These are phyloP conservation scores for Microthyrium microscopicum DNA, from an alignment of 2,329 filamentous ascomycete genomes.

Conservation along the genomic window DNA sequence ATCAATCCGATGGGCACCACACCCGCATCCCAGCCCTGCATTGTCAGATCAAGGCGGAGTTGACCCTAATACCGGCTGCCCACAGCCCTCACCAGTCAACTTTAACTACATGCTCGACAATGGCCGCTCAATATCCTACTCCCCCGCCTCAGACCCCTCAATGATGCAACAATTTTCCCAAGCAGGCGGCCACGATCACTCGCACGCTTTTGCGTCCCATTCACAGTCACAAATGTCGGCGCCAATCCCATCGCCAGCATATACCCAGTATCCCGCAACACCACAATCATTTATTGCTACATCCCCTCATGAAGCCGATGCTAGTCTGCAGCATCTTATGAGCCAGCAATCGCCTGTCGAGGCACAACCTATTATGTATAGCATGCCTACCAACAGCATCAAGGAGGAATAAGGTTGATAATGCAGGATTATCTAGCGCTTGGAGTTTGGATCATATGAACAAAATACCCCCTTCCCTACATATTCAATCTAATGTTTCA, in stretches of 20 bases:
- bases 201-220: slow-evolving; percentile 16
- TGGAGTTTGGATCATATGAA: too few relatives aligned
- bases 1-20: slow-evolving; percentile 5
- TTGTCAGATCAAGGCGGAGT: slow-evolving; percentile 3
- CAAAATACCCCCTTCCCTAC: too few relatives aligned
- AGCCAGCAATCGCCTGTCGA: slow-evolving; percentile 14
- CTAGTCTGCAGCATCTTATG: slow-evolving; percentile 24
- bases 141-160: slow-evolving; percentile 20
- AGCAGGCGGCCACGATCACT: slow-evolving; percentile 19
- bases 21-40: slow-evolving; percentile 1
- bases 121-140: slow-evolving; percentile 19
- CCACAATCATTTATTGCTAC: slow-evolving; percentile 19
- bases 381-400: slow-evolving; percentile 24
- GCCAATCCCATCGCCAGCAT: slow-evolving; percentile 14
- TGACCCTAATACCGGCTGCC: slow-evolving; percentile 1
- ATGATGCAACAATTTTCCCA: too few relatives aligned
- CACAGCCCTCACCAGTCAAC: slow-evolving; percentile 8
- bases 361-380: slow-evolving; percentile 22
- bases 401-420: slow-evolving; percentile 13
- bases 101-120: slow-evolving; percentile 20
- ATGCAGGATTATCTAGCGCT: not conserved
- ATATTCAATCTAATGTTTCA: too few relatives aligned
- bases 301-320: slow-evolving; percentile 19
- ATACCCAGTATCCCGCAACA: slow-evolving; percentile 15
- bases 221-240: slow-evolving; percentile 11